phyloP scores from a whole-genome alignment of 2,329 filamentous ascomycete species.

The Colletotrichum sp. region DNA sequence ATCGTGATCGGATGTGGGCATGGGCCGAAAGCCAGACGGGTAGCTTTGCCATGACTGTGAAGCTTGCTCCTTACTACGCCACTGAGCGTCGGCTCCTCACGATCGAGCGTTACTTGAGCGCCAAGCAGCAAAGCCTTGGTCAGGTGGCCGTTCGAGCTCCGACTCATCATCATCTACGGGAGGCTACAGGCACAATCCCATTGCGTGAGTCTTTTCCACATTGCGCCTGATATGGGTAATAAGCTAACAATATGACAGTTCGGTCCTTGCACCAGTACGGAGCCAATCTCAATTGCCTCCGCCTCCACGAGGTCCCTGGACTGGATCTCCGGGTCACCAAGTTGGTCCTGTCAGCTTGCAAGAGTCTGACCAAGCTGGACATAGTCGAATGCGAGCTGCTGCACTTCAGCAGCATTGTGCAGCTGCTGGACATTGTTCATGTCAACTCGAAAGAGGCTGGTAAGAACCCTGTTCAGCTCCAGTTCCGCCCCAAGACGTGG shows the following conservation, averaged over 20 bases:
- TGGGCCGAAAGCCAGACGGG: not conserved
- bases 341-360: conserved; percentile 22
- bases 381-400: conserved; percentile 34
- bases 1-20: not conserved
- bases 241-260: not conserved
- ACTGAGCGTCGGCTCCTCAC: not conserved
- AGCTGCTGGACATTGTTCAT: conserved; percentile 23
- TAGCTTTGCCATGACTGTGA: not conserved
- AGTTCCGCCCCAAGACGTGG: conserved; percentile 11
- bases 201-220: not conserved
- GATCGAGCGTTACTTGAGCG: not conserved
- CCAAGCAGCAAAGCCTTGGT: not conserved
- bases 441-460: conserved; percentile 20
- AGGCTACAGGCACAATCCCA: not conserved
- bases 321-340: conserved; percentile 25
- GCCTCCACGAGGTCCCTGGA: conserved; percentile 28
- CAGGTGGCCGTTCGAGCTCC: not conserved
- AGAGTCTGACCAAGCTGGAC: conserved; percentile 25
- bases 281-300: conserved; percentile 22
- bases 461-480: conserved; percentile 20
- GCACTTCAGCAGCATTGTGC: conserved; percentile 25
- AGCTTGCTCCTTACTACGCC: not conserved
- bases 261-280: conserved; percentile 15
- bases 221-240: not conserved
- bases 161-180: not conserved